Evolutionary conservation across 257 asterid genomes (phyloP).

Genomic region (Lycium barbarum): DNA sequence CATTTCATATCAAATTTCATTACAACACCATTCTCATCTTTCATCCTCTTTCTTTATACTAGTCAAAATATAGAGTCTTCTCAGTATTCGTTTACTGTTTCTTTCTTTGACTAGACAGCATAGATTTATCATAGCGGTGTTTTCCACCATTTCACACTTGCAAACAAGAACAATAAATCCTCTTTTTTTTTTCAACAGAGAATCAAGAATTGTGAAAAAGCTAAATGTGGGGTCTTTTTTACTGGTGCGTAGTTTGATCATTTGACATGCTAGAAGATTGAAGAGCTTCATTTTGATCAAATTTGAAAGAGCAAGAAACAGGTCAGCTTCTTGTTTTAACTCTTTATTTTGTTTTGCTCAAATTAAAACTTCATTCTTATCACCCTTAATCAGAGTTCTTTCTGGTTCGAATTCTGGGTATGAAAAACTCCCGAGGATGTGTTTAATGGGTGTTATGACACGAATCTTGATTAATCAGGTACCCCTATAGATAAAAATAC

Average conservation of each 20-base stretch:
- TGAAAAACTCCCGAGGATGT: too few relatives aligned
- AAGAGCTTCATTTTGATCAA: background rate
- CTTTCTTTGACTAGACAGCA: background rate
- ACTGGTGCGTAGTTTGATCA: background rate
- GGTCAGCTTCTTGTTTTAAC: background rate
- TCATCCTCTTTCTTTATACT: background rate
- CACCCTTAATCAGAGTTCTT: too few relatives aligned
- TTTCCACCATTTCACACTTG: background rate
- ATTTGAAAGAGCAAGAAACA: background rate
- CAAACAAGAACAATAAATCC: background rate
- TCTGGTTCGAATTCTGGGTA: too few relatives aligned
- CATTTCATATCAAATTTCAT: background rate
- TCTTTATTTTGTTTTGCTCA: too few relatives aligned
- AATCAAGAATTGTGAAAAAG: background rate
- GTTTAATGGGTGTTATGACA: too few relatives aligned
- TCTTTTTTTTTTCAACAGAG: background rate
- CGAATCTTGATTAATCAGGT: too few relatives aligned
- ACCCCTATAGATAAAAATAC: background rate
- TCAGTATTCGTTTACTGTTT: background rate
- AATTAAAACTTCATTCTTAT: too few relatives aligned
- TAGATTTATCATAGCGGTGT: too few relatives aligned
- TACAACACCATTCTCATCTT: background rate
- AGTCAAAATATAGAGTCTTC: background rate
- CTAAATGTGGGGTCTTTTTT: background rate
- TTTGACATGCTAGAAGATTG: background rate